Conservation (phyloP, 495 filamentous ascomycete genomes). For the Neurospora africana region DNA sequence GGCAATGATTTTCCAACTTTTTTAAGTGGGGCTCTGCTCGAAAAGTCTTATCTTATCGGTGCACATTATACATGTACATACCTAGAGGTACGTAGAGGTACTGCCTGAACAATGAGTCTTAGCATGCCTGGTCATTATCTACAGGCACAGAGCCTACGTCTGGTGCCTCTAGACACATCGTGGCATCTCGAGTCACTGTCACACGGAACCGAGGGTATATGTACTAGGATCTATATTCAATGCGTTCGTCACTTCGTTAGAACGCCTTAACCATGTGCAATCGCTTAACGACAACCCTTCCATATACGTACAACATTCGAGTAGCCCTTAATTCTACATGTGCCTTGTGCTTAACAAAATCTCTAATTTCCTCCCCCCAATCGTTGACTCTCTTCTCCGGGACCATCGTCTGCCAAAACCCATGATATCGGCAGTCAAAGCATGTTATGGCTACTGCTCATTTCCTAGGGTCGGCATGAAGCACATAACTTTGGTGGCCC, state of each 20-base stretch:
- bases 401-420: neutral
- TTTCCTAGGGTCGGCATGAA: neutral
- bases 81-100: neutral
- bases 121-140: neutral
- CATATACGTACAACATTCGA: neutral
- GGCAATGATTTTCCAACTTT: constrained; percentile 1
- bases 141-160: neutral
- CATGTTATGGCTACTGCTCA: neutral
- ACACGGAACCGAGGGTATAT: neutral
- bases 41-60: constrained; percentile 16
- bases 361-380: neutral
- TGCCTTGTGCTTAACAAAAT: neutral
- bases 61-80: neutral
- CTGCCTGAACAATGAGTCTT: neutral
- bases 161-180: neutral
- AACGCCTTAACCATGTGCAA: neutral
- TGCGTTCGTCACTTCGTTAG: neutral
- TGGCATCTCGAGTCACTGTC: neutral
- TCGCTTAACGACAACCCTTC: neutral
- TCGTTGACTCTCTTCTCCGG: neutral
- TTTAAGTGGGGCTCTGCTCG: constrained; percentile 11
- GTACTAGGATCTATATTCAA: neutral
- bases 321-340: neutral
- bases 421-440: neutral
- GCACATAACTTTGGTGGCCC: neutral